Evolutionary conservation across 2,329 filamentous ascomycete genomes (phyloP).

Genomic region (Aureobasidium sp.): DNA sequence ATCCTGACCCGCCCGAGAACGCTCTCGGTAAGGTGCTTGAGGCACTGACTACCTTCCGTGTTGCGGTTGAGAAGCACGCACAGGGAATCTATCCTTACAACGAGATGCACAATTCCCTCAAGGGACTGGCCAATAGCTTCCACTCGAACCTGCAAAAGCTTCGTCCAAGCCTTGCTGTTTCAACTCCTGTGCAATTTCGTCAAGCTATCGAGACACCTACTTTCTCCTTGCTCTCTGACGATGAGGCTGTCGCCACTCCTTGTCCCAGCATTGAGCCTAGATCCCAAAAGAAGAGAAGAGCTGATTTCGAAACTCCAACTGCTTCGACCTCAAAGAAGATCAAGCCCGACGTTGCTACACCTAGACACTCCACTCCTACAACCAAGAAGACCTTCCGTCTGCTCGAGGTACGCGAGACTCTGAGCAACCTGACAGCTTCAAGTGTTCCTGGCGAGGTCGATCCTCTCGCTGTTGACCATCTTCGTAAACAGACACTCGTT

Average conservation of each 20-base stretch:
- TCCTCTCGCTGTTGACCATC: constrained; percentile 25
- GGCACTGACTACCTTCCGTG: constrained; percentile 52
- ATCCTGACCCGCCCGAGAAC: constrained; percentile 59
- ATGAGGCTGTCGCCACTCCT: constrained; percentile 16
- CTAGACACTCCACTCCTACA: background rate
- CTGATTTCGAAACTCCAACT: background rate
- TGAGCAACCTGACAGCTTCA: constrained; percentile 18
- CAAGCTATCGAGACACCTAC: background rate
- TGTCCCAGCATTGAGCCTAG: constrained; percentile 9
- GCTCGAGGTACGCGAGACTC: constrained; percentile 6
- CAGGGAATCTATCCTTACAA: constrained; percentile 40
- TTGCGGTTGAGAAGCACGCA: constrained; percentile 47
- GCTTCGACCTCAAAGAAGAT: background rate
- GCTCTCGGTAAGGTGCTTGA: constrained; percentile 58
- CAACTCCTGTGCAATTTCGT: constrained; percentile 22
- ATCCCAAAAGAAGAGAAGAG: background rate
- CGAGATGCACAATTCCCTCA: constrained; percentile 39
- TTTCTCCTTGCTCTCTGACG: constrained; percentile 19
- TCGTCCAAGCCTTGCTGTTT: constrained; percentile 24
- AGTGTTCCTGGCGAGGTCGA: constrained; percentile 30
- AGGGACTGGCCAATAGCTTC: constrained; percentile 36
- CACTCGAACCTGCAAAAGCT: constrained; percentile 32
- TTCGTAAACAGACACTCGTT: constrained; percentile 26
- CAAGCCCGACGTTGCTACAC: background rate
- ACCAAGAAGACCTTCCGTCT: background rate